Conservation (phyloP, 2,329 filamentous ascomycete genomes). For the Colletotrichum cordylinicola region DNA sequence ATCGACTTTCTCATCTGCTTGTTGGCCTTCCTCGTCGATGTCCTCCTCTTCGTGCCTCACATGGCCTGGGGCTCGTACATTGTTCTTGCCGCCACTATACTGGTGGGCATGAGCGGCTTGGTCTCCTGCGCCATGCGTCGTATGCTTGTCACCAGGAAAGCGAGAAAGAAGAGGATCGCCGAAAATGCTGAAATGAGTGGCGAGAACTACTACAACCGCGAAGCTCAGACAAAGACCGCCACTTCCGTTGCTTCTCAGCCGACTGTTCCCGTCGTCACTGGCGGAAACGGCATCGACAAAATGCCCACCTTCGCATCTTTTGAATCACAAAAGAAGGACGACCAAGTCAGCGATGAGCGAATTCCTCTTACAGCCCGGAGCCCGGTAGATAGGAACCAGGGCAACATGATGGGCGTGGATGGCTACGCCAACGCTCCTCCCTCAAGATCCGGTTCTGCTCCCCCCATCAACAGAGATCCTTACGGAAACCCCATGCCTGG, state of each 20-base stretch:
- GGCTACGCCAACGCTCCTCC: conserved; percentile 30
- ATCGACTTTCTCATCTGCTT: conserved; percentile 84
- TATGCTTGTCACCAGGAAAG: conserved; percentile 88
- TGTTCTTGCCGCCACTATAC: conserved; percentile 85
- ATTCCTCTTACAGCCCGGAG: conserved; percentile 73
- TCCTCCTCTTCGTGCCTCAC: conserved; percentile 93
- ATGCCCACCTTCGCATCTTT: conserved; percentile 67
- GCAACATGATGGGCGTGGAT: conserved; percentile 42
- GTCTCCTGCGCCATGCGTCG: conserved; percentile 95
- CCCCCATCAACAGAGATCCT: conserved; percentile 55
- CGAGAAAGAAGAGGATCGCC: conserved; percentile 88
- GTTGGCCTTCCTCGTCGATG: conserved; percentile 90
- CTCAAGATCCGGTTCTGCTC: conserved; percentile 45
- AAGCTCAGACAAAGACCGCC: conserved; percentile 59
- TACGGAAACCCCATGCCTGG: conserved; percentile 65
- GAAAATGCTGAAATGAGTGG: conserved; percentile 98
- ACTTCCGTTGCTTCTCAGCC: conserved; percentile 55
- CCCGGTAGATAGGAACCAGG: conserved; percentile 63
- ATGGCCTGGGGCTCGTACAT: conserved; percentile 94
- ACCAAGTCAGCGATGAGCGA: conserved; percentile 70
- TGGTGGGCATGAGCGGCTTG: conserved; percentile 81
- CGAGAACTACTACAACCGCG: conserved; percentile 84
- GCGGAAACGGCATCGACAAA: conserved; percentile 58
- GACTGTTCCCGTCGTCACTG: conserved; percentile 63
- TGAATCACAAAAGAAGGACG: conserved; percentile 69